Base-by-base conservation (phyloP, 1,284 basidiomycete species). In the Cystobasidiaceae sp. region DNA sequence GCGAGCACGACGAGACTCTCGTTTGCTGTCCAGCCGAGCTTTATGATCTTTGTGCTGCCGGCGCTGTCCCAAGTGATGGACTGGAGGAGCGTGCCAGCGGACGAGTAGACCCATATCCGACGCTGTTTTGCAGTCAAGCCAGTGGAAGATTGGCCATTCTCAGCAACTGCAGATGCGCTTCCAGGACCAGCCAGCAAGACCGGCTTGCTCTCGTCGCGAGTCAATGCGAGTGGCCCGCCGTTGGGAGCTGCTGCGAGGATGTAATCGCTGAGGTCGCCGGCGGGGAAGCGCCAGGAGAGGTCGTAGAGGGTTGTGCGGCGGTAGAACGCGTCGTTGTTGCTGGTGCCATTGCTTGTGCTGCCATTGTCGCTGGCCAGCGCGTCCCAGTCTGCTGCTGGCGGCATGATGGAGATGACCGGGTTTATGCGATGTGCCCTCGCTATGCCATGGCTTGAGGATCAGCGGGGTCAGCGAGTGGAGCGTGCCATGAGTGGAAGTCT, bases 171-270 rank as follows among this genome's bases (percentile, higher is more conserved):
- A 39, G 25, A n/a, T n/a, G n/a, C n/a, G n/a, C n/a, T n/a, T n/a
- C n/a, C 57, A 30, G 34, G 33, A 25, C 23, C 37, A 11, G 44
- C 89, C 1, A 94, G 75, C 0, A 89, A 83, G 59, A 96, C 81
- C 11, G 96, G 78, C 75, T 89, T 93, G 9, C 86, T 82, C 54
- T 83, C 84, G 74, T 97, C 91, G 4, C 93, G 83, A 82, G 93
- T 89, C 28, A 97, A 78, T 21, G 94, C 94, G 73, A 96, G 80
- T 17, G 92, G 90, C 4, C 93, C 93, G 28, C 91, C 91, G 77
- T 90, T 86, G 58, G 84, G 83, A 74, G 90, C 91, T 21, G 86
- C 88, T 28, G 89, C 86, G 34, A 93, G 79, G 51, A 89, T 79
- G 75, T 87, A 91, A 77, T 94, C 90, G 45, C 82, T 82, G 27